Evolutionary conservation across 73 alveolate species (phyloP), one percentile per base, ranked within the genome.

Genomic region (Stentor coeruleus): DNA sequence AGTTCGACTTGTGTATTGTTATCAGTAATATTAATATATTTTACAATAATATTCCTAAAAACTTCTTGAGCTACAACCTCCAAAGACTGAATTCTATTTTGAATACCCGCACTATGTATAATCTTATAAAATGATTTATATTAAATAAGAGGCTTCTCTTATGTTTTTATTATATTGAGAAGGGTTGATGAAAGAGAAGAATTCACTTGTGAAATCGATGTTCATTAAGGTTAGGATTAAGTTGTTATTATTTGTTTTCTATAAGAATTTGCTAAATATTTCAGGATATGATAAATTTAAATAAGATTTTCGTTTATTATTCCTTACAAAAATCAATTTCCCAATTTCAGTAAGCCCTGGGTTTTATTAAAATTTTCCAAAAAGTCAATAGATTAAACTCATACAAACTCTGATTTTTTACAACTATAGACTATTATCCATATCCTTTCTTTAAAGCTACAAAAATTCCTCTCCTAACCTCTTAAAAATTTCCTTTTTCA

Each of bases 31-130:
- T 26, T 20, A 11, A 66, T 33, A 20, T 14, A 28, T 66, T 66
- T 40, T 66, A 28, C 33, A 37, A 66, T 28, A 20, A 33, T 2
- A 28, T 26, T 26, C 15, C 49, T 11, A 66, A 66, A 66, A 31
- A 40, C n/a, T 66, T 66, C 37, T 66, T 66, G 79, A 40, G 79
- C 39, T 0, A 33, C n/a, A 66, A 40, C 15, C 15, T 26, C 37
- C n/a, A 66, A 20, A 66, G n/a, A 11, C 37, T 20, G 36, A 28
- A 20, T 20, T 0, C 11, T 20, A 31, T 20, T 31, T 2, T 66
- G n/a, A 20, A 66, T 14, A 0, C 49, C 79, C 14, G 79, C 79
- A 33, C 33, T 66, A 66, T 66, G 79, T 40, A 66, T 66, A 40
- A 66, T 66, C 33, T 66, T 66, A 66, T 66, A 66, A 28, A 66